phyloP scores from a whole-genome alignment of 2,329 filamentous ascomycete species.

The Anisogramma anomala region DNA sequence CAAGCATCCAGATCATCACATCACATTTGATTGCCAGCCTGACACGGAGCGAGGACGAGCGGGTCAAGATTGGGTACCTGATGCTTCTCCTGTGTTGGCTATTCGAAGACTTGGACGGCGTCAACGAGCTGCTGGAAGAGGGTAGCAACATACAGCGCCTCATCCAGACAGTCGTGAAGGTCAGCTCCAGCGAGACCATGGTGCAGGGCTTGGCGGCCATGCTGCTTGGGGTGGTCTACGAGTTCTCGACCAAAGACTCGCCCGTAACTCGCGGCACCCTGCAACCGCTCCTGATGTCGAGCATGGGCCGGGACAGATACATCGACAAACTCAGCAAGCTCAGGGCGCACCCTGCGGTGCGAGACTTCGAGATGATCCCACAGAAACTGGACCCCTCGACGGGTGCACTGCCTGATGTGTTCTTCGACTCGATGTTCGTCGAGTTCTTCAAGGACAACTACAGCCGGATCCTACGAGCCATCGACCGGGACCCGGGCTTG shows the following conservation, averaged over 20 bases:
- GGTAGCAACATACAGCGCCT: constrained; percentile 85
- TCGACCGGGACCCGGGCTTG: constrained; percentile 81
- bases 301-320: constrained; percentile 77
- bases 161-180: constrained; percentile 58
- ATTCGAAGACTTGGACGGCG: constrained; percentile 81
- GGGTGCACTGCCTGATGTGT: constrained; percentile 61
- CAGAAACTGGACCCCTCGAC: constrained; percentile 47
- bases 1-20: constrained; percentile 78
- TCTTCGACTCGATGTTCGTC: constrained; percentile 75
- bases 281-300: constrained; percentile 63
- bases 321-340: constrained; percentile 69
- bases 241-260: constrained; percentile 96
- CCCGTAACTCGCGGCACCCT: constrained; percentile 73
- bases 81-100: constrained; percentile 85
- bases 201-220: constrained; percentile 75
- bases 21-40: constrained; percentile 76
- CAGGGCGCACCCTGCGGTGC: constrained; percentile 63
- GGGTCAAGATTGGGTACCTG: constrained; percentile 72
- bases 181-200: constrained; percentile 50
- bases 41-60: constrained; percentile 63
- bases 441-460: constrained; percentile 97
- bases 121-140: constrained; percentile 87
- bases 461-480: constrained; percentile 67
- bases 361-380: constrained; percentile 80
- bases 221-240: constrained; percentile 79